phyloP scores from a whole-genome alignment of 352 stramenopile species.

The Phytopythium sindhum region DNA sequence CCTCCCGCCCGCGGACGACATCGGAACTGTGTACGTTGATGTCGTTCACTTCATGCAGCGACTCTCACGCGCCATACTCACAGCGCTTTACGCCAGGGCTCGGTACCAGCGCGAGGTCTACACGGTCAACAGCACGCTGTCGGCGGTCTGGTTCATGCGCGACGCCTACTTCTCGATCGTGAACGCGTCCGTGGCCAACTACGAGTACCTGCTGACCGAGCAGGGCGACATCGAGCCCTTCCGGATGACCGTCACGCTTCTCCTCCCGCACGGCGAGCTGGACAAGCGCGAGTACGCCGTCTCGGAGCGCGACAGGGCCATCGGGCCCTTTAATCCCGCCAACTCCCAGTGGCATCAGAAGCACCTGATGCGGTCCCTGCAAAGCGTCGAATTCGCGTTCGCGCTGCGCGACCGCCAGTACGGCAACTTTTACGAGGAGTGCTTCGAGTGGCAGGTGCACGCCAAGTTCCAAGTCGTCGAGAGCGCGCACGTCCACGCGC shows the following conservation, averaged over 20 bases:
- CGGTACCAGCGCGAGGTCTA: constrained; percentile 68
- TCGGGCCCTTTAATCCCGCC: constrained; percentile 62
- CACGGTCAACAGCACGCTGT: constrained; percentile 70
- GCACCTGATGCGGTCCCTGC: constrained; percentile 49
- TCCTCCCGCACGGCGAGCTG: constrained; percentile 26
- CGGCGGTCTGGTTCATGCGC: constrained; percentile 58
- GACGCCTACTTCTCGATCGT: constrained; percentile 78
- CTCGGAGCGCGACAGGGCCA: constrained; percentile 15
- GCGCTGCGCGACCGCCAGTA: constrained; percentile 67
- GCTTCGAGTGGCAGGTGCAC: constrained; percentile 79
- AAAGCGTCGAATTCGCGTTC: constrained; percentile 44
- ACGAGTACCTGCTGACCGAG: constrained; percentile 52
- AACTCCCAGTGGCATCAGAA: constrained; percentile 32
- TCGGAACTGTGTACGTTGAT: constrained; percentile 43
- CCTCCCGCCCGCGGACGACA: constrained; percentile 47
- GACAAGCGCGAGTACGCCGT: constrained; percentile 47
- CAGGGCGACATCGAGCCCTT: constrained; percentile 31
- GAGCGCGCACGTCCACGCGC: constrained; percentile 39
- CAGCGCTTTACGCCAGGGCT: constrained; percentile 16
- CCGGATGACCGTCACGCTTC: constrained; percentile 30
- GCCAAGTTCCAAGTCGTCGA: constrained; percentile 47
- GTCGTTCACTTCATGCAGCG: neutral
- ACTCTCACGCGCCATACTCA: neutral
- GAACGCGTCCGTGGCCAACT: constrained; percentile 72
- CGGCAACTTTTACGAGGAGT: constrained; percentile 77